Conservation (phyloP, 306 rosid genomes). For the Echinosophora koreensis region DNA sequence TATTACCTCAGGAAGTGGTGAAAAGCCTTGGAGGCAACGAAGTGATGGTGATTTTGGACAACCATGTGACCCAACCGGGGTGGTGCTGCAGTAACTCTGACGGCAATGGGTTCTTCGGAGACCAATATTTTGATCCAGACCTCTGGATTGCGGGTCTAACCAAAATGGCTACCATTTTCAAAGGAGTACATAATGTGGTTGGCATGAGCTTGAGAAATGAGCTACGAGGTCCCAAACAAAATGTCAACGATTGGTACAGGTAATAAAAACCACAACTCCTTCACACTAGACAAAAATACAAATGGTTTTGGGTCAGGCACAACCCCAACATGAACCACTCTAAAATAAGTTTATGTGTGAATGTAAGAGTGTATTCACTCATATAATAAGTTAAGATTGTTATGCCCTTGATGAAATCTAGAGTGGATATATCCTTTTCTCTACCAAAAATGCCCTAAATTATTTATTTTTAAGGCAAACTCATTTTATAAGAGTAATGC, state of each 20-base stretch:
- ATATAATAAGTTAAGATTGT: no score
- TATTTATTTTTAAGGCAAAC: no score
- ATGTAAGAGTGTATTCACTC: no score
- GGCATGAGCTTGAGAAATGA: constrained; percentile 91
- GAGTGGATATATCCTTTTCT: no score
- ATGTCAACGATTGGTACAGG: constrained; percentile 75
- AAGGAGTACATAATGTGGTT: constrained; percentile 65
- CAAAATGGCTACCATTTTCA: constrained; percentile 72
- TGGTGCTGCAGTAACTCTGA: constrained; percentile 86
- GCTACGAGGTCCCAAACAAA: constrained; percentile 79
- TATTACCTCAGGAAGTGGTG: constrained; percentile 65
- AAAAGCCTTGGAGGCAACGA: constrained; percentile 58
- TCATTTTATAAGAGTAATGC: no score
- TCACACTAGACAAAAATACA: no score
- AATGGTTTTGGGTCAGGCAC: not conserved
- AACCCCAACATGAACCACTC: no score
- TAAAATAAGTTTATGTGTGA: no score
- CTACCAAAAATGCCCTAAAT: no score
- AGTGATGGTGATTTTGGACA: constrained; percentile 84
- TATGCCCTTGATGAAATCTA: no score
- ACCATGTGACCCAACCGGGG: constrained; percentile 68
- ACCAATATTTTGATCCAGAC: constrained; percentile 67
- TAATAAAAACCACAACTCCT: constrained; percentile 11
- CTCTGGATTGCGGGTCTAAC: constrained; percentile 73
- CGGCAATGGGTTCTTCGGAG: constrained; percentile 86